Evolutionary conservation across 2,329 filamentous ascomycete species (phyloP).

Genomic region (Colletotrichum liaoningense): DNA sequence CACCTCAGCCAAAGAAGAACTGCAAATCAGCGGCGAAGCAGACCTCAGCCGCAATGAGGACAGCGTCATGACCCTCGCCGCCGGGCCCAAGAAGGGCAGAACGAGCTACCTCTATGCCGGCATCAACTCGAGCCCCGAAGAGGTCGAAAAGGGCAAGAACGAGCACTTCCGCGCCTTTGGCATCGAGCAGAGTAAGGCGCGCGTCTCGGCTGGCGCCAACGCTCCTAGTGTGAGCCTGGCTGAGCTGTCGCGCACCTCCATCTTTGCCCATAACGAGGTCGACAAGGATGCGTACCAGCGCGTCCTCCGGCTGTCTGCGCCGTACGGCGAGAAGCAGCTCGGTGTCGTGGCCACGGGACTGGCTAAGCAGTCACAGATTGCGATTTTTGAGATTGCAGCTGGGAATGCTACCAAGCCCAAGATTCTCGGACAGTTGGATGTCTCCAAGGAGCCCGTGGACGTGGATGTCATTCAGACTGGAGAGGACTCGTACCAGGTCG

Average conservation of each 20-base stretch:
- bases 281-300: conserved; percentile 70
- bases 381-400: conserved; percentile 78
- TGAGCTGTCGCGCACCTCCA: conserved; percentile 62
- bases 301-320: conserved; percentile 64
- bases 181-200: conserved; percentile 58
- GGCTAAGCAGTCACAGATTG: conserved; percentile 80
- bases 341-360: conserved; percentile 85
- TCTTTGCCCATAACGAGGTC: conserved; percentile 62
- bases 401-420: conserved; percentile 60
- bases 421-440: conserved; percentile 60
- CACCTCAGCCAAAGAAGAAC: conserved; percentile 71
- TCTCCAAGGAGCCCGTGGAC: conserved; percentile 72
- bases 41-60: conserved; percentile 88
- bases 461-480: conserved; percentile 75
- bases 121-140: conserved; percentile 82
- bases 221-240: conserved; percentile 53
- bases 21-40: conserved; percentile 76
- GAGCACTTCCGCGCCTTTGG: conserved; percentile 84
- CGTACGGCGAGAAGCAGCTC: conserved; percentile 62
- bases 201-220: conserved; percentile 44
- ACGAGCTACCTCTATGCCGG: conserved; percentile 75
- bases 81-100: conserved; percentile 62
- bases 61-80: conserved; percentile 85
- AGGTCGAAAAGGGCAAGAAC: conserved; percentile 81
- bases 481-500: conserved; percentile 74